Evolutionary conservation across 345 rosid species (phyloP), one percentile per base, ranked within the genome.

Genomic region (Ceriops decandra): DNA sequence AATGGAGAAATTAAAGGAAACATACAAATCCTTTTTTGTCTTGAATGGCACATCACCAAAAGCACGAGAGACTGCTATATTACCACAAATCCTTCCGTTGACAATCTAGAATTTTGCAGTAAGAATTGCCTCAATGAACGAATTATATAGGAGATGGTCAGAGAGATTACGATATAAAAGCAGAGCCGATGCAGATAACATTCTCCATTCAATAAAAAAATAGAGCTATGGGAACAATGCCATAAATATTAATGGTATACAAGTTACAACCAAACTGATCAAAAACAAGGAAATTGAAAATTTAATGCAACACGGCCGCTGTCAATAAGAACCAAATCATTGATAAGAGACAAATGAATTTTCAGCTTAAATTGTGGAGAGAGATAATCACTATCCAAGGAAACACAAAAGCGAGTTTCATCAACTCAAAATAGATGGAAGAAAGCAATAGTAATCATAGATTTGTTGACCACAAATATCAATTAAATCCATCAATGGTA

Each of bases 11-110:
- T 32, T 52, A 49, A 66, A 56, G 76, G 77, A 71, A 71, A 76
- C 72, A n/a, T 74, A 93, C 97, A 89, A 86, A 28, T 81, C 80
- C 80, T 93, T 90, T 86, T 90, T 93, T 66, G 90, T 87, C 85
- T 93, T 90, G 84, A 86, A 90, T 64, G 88, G 90, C 66, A 80
- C 76, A 80, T 93, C 98, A 26, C 98, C 98, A 72, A 93, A 90
- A 72, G 98, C 92, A 74, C 98, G 97, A 15, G 97, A 89, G 49
- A 93, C 91, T 22, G 98, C 88, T 74, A 93, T 90, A 77, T 93
- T 97, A 24, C 96, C 96, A 35, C 98, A 93, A 42, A 93, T 90
- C 83, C 98, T 87, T 68, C 98, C 96, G 72, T 93, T 93, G 73
- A 71, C 79, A 71, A 93, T 80, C 98, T 93, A 69, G 31, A 68